Evolutionary conservation across 2,329 filamentous ascomycete genomes (phyloP).

Genomic region (Colletotrichum musicola): DNA sequence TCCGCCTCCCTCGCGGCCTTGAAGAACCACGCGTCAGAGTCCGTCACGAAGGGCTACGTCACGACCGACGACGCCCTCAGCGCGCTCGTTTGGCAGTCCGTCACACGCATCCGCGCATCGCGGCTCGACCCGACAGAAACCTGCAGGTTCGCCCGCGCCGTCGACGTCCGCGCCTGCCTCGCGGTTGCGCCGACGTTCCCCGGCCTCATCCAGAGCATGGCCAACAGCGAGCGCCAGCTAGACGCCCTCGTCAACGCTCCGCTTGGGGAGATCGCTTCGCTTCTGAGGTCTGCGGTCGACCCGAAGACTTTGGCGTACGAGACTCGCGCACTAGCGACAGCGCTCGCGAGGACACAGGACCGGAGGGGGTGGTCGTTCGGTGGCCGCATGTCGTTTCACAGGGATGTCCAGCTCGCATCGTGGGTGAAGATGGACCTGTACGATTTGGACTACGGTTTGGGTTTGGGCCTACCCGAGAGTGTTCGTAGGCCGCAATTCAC

Average conservation of each 20-base stretch:
- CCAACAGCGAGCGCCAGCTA: constrained; percentile 51
- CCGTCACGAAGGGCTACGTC: constrained; percentile 50
- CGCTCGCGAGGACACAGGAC: constrained; percentile 49
- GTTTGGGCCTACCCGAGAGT: constrained; percentile 58
- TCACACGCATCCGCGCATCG: constrained; percentile 54
- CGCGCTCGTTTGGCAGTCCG: constrained; percentile 63
- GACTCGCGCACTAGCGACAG: constrained; percentile 57
- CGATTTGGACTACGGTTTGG: constrained; percentile 60
- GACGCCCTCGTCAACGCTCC: constrained; percentile 45
- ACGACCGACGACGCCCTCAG: constrained; percentile 67
- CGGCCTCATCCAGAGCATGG: constrained; percentile 61
- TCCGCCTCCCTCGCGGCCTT: constrained; percentile 51
- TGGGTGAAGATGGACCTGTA: constrained; percentile 63
- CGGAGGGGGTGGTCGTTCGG: constrained; percentile 51
- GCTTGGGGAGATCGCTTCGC: constrained; percentile 35
- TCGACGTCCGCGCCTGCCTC: constrained; percentile 60
- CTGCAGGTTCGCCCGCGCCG: constrained; percentile 57
- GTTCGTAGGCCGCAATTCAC: constrained; percentile 62
- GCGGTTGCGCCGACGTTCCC: constrained; percentile 58
- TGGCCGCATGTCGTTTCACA: constrained; percentile 50
- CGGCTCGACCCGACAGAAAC: constrained; percentile 45
- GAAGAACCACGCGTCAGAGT: constrained; percentile 53
- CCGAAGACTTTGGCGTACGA: constrained; percentile 49
- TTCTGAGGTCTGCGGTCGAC: constrained; percentile 55
- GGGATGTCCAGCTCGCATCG: constrained; percentile 65